Base-by-base conservation (phyloP, 2,329 filamentous ascomycete genomes). In the Cladophialophora chaetospira region DNA sequence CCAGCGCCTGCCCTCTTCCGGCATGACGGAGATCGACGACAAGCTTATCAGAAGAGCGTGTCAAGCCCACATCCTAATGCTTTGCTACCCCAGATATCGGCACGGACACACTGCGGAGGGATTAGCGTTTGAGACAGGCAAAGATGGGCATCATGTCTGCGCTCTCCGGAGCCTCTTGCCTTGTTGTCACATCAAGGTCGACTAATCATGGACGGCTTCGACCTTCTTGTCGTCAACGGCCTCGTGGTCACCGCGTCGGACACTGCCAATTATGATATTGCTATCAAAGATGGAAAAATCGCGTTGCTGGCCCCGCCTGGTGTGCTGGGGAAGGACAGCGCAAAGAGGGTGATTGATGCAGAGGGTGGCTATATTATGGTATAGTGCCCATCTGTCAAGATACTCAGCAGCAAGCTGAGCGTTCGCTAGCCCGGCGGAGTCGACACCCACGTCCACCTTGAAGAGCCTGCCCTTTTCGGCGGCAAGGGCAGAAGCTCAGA, bases 391-490 rank as follows among this genome's bases (percentile, higher is more conserved):
- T 31, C 28, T 31, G 28, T 31, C 28, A 9, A 44, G 21, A 17
- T 10, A 5, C 23, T 13, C 13, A 33, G 17, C 42, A 21, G 23
- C 4, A 44, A 19, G 26, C 43, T 53, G 33, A 47, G 40, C 23
- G 9, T 33, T 9, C n/a, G 2, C 5, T 36, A 62, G 60, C 70
- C 77, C 13, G 78, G 78, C 15, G 77, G 77, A 8, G 70, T 80
- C 10, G 78, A 80, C 61, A 73, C 72, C 9, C 76, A 79, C 63
- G 75, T 78, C 19, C 76, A 78, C 67, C 70, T 78, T 5, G 64
- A 74, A 51, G 75, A 78, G 55, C 75, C 75, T 44, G 72, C 75
- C 5, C 58, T 78, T 3, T 78, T 78, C 53, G 75, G 76, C 10
- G 74, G 50, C 55, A 76, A 76, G 57, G 69, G 68, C 6, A 71